A percentile compares a stretch with the other conserved stretches of the same genome.
phyloP scores from a whole-genome alignment of 805 yeast species.

The Pichia nakasei region DNA sequence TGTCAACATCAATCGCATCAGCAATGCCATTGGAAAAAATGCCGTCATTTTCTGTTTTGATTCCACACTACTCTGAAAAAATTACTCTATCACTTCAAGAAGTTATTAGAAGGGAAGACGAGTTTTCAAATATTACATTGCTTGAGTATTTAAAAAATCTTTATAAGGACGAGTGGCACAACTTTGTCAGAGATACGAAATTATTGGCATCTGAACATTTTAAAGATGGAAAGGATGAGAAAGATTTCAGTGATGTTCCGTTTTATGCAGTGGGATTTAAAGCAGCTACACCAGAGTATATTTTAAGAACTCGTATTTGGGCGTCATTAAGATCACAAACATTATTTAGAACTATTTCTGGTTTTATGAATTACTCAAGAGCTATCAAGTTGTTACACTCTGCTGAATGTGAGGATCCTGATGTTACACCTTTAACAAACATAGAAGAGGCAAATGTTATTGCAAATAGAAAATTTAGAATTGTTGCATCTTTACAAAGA shows the following conservation, averaged over 20 bases:
- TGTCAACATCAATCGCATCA: conserved; percentile 78
- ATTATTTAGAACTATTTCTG: conserved; percentile 70
- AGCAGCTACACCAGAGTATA: conserved; percentile 51
- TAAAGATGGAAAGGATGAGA: conserved; percentile 4
- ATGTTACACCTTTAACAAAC: conserved; percentile 27
- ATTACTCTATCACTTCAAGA: conserved; percentile 69
- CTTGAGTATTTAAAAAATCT: conserved; percentile 48
- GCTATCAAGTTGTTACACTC: conserved; percentile 63
- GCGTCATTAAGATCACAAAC: conserved; percentile 80
- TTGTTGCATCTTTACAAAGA: conserved; percentile 60
- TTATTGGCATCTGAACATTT: conserved; percentile 39
- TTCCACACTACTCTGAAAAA: conserved; percentile 84
- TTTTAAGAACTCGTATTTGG: conserved; percentile 74
- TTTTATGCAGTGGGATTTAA: conserved; percentile 65
- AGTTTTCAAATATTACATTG: conserved; percentile 45
- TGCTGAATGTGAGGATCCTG: conserved; percentile 36
- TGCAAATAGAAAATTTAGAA: conserved; percentile 55
- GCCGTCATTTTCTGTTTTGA: conserved; percentile 76
- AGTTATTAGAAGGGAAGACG: conserved; percentile 66
- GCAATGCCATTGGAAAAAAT: conserved; percentile 55
- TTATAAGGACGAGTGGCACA: conserved; percentile 49
- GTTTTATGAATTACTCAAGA: conserved; percentile 68
- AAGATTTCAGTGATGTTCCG: conserved; percentile 45
- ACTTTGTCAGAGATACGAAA: conserved; percentile 49
- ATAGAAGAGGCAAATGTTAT: conserved; percentile 39